These are phyloP conservation scores for Fusarium sp. DNA, from an alignment of 2,329 filamentous ascomycete genomes.

Conservation along the genomic window DNA sequence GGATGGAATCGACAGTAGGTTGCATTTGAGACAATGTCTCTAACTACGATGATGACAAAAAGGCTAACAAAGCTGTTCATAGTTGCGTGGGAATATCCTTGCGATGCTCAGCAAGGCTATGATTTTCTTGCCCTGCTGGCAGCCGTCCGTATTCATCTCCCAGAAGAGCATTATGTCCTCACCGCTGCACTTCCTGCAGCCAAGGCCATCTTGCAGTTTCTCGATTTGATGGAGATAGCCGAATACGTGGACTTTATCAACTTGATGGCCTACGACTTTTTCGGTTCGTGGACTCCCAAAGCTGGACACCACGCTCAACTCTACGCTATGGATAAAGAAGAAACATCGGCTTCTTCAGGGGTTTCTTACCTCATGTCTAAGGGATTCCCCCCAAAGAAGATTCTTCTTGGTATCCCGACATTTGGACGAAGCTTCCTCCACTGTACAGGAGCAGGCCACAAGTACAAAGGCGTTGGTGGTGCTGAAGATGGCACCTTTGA, in stretches of 20 bases:
- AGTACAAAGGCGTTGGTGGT: slow-evolving; percentile 65
- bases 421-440: slow-evolving; percentile 81
- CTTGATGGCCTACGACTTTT: slow-evolving; percentile 84
- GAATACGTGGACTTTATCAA: slow-evolving; percentile 80
- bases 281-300: slow-evolving; percentile 73
- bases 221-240: slow-evolving; percentile 72
- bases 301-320: slow-evolving; percentile 83
- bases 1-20: slow-evolving; percentile 74
- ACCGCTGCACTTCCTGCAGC: slow-evolving; percentile 78
- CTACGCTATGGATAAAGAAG: slow-evolving; percentile 68
- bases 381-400: slow-evolving; percentile 76
- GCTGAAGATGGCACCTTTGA: slow-evolving; percentile 76
- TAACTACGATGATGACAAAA: not conserved
- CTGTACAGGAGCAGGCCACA: slow-evolving; percentile 72
- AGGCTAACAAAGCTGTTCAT: slow-evolving; percentile 23
- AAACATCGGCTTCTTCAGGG: slow-evolving; percentile 73
- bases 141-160: slow-evolving; percentile 73
- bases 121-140: slow-evolving; percentile 78
- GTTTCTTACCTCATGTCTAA: slow-evolving; percentile 73
- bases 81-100: slow-evolving; percentile 88
- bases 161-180: slow-evolving; percentile 74
- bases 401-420: slow-evolving; percentile 79
- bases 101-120: slow-evolving; percentile 71
- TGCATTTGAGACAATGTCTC: not conserved
- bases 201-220: slow-evolving; percentile 73